phyloP scores from a whole-genome alignment of 2,329 filamentous ascomycete species.

The Raffaelea albimanens region DNA sequence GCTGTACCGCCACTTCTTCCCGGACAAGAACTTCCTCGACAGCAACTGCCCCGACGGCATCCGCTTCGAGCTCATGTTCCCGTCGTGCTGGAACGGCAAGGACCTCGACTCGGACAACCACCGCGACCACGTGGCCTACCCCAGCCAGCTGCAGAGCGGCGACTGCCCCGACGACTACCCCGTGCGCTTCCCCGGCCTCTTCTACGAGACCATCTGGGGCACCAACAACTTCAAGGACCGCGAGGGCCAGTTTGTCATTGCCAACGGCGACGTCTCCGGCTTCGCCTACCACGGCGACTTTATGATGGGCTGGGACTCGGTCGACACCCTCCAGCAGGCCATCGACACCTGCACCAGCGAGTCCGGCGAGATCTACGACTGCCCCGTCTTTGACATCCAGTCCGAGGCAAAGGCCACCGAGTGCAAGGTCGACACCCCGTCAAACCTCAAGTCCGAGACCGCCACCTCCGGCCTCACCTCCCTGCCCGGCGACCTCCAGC shows the following conservation, averaged over 20 bases:
- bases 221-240: conserved; percentile 55
- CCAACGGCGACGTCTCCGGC: conserved; percentile 67
- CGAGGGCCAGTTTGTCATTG: conserved; percentile 61
- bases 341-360: conserved; percentile 64
- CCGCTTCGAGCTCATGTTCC: conserved; percentile 78
- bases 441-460: conserved; percentile 41
- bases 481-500: conserved; percentile 56
- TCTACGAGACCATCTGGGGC: conserved; percentile 80
- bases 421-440: conserved; percentile 56
- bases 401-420: conserved; percentile 37
- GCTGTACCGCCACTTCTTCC: conserved; percentile 72
- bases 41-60: conserved; percentile 73
- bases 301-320: conserved; percentile 73
- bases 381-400: conserved; percentile 65
- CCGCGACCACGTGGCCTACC: conserved; percentile 66
- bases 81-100: conserved; percentile 78
- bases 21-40: conserved; percentile 71
- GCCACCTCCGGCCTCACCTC: conserved; percentile 42
- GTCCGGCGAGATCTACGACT: conserved; percentile 63
- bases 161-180: conserved; percentile 62
- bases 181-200: conserved; percentile 61
- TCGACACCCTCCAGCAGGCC: conserved; percentile 56
- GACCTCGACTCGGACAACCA: conserved; percentile 46
- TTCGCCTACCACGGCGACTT: conserved; percentile 75
- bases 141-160: conserved; percentile 65